Evolutionary conservation across 257 asterid genomes (phyloP), one percentile per base, ranked within the genome.

Genomic region (Solanum chmielewskii): DNA sequence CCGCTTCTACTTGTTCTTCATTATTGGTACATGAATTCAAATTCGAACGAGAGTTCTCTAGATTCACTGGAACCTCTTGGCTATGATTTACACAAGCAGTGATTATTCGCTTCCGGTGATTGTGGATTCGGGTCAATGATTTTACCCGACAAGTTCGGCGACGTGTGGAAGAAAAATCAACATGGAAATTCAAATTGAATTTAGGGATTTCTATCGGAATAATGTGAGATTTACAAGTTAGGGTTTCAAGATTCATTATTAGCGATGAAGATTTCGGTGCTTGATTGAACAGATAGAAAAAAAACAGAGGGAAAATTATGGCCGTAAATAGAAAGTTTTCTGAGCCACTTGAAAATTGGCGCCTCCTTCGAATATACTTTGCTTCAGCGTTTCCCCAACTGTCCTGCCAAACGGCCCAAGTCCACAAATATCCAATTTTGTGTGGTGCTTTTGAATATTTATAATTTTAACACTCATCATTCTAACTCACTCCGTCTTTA

Each of bases 181-280:
- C 80, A 25, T 44, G 52, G 25, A 49, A 71, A 33, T 41, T 85
- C 44, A 29, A 68, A 11, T 41, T 87, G 39, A 82, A 83, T 82
- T 71, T 81, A 15, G 87, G 85, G 68, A 45, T 29, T 45, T 88
- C 52, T 86, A 85, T 85, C 33, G 87, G 91, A 81, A 85, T 33
- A 81, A 85, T 39, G 88, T 66, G 87, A 81, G 83, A 81, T 78
- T 87, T 87, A 83, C 83, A 87, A 86, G 90, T 56, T 73, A 91
- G 94, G 80, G 92, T 83, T 89, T 86, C 76, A 23, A 94, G 91
- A 89, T 86, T 88, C 97, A 94, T 94, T 90, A 66, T 78, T 64
- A 10, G 1, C 2, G 33, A 45, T 45, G 64, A 64, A 76, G 82
- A 44, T 52, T 76, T n/a, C 9, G 23, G 14, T 45, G 64, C 35